Base-by-base conservation (phyloP, 2,329 filamentous ascomycete genomes). In the Fusarium metavorans region DNA sequence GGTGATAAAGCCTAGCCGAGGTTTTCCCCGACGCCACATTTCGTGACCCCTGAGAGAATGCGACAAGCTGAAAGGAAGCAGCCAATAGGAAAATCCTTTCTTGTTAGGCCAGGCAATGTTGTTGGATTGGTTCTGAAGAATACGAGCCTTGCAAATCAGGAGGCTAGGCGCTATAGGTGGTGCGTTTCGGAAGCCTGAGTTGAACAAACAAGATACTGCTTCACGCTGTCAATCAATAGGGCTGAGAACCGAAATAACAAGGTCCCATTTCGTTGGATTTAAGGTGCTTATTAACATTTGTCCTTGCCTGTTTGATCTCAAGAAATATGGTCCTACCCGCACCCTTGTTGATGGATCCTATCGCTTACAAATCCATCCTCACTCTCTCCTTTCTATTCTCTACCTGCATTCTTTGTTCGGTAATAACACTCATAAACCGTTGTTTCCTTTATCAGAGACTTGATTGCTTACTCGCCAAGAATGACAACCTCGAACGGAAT, bases 321-420 rank as follows among this genome's bases (percentile, higher is more conserved):
- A 41, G 10, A 27, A 37, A 58, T n/a, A 37, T 57, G 6, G 54
- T 57, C 54, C 8, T 25, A 18, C 32, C 8, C 9, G 8, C 34
- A 37, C 8, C 54, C 23, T 23, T 13, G 54, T 16, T 25, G 54
- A 35, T 37, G 32, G 32, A 27, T 18, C 30, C n/a, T 43, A 10
- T 5, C 37, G 59, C 59, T 62, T 35, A 62, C 59, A 62, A 62
- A 62, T 62, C 59, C 59, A 37, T 50, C 16, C 10, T 27, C 16
- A 48, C 27, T 30, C n/a, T 14, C 23, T 2, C 5, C 25, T 34
- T 32, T 45, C 23, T 11, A 7, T 8, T 13, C 10, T 30, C 8
- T 23, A 30, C 23, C n/a, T 41, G 6, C 35, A 27, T 27, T 18
- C 43, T 48, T 48, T 48, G 43, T 11, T 18, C 23, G 5, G 14